Conservation (phyloP, 805 yeast species). For the Lachancea sp. region DNA sequence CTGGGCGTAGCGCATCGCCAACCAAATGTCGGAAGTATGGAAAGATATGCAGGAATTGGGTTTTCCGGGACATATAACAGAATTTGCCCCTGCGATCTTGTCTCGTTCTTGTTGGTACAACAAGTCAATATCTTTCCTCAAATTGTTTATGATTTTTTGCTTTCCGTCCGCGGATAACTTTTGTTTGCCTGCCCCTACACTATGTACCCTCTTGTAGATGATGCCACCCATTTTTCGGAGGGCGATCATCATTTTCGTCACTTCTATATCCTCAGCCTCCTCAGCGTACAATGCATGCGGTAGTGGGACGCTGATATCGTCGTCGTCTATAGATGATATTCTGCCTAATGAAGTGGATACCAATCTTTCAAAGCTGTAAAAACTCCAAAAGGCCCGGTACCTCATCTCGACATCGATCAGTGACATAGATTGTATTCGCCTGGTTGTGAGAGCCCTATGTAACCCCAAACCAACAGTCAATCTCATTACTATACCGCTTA, state of each 20-base stretch:
- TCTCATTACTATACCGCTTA: constrained; percentile 43
- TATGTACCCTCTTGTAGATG: constrained; percentile 41
- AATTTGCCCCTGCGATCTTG: constrained; percentile 22
- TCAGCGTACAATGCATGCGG: constrained; percentile 39
- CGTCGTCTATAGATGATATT: constrained; percentile 43
- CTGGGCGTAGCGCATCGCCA: constrained; percentile 41
- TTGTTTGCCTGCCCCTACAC: constrained; percentile 36
- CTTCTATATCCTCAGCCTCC: constrained; percentile 36
- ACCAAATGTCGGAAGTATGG: constrained; percentile 33
- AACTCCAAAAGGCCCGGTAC: constrained; percentile 45
- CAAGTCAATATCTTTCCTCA: constrained; percentile 33
- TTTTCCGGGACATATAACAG: constrained; percentile 11
- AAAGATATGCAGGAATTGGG: constrained; percentile 23
- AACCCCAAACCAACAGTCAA: constrained; percentile 41
- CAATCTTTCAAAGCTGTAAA: constrained; percentile 43
- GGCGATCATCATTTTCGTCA: constrained; percentile 38
- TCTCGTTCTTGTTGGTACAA: constrained; percentile 23
- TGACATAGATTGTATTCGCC: constrained; percentile 28
- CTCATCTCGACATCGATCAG: constrained; percentile 38
- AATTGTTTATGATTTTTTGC: constrained; percentile 27
- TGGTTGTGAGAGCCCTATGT: constrained; percentile 34
- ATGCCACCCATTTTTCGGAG: constrained; percentile 43
- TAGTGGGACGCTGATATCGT: constrained; percentile 42
- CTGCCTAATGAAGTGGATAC: constrained; percentile 46
- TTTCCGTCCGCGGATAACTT: constrained; percentile 31